Conservation (phyloP, 2,329 filamentous ascomycete species). For the Blastomyces emzantsi region DNA sequence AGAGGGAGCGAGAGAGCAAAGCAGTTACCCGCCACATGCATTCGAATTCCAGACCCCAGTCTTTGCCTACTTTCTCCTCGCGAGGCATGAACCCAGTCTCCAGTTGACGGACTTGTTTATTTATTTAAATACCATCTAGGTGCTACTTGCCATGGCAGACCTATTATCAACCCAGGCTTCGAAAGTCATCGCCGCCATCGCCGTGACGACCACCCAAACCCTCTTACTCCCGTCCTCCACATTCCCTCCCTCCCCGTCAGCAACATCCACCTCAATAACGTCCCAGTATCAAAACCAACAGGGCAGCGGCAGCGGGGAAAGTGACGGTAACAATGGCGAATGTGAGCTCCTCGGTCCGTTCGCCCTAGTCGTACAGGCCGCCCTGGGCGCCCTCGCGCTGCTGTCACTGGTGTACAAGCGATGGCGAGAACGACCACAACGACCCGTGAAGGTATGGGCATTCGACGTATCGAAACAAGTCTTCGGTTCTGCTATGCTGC, state of each 20-base stretch:
- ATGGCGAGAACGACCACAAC: conserved; percentile 82
- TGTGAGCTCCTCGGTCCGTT: conserved; percentile 85
- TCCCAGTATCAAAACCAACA: conserved; percentile 10
- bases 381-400: conserved; percentile 73
- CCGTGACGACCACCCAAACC: conserved; percentile 11
- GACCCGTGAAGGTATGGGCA: conserved; percentile 92
- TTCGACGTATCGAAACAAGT: conserved; percentile 98
- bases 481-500: conserved; percentile 81
- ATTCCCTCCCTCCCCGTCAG: conserved; percentile 17
- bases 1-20: background rate
- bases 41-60: background rate
- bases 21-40: conserved; percentile 2
- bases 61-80: background rate
- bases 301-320: conserved; percentile 20
- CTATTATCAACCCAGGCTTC: conserved; percentile 7
- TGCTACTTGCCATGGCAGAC: background rate
- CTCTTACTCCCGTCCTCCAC: background rate
- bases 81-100: background rate
- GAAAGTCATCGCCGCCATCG: conserved; percentile 15
- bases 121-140: background rate
- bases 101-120: background rate
- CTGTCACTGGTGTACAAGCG: conserved; percentile 86
- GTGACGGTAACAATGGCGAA: conserved; percentile 55
- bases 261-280: conserved; percentile 16
- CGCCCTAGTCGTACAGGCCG: conserved; percentile 79